These are phyloP conservation scores for Scheffersomyces lignosus DNA, from an alignment of 805 yeast species.

Conservation along the genomic window DNA sequence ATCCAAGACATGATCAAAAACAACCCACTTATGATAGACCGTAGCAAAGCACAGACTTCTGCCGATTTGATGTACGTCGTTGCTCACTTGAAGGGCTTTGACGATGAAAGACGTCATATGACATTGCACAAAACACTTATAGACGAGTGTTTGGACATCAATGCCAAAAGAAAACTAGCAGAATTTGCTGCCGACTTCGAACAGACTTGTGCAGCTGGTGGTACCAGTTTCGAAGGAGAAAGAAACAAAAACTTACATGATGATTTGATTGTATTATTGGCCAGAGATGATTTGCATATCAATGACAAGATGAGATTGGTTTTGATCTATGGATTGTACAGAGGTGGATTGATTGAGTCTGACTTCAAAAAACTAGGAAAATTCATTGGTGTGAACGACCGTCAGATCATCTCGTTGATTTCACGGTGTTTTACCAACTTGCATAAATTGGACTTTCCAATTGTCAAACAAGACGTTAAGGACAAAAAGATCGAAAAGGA, in stretches of 20 bases:
- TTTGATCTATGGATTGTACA: slow-evolving; percentile 69
- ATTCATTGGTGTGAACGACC: slow-evolving; percentile 47
- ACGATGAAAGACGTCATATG: slow-evolving; percentile 61
- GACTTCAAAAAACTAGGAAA: slow-evolving; percentile 72
- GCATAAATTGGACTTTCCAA: slow-evolving; percentile 54
- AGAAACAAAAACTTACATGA: slow-evolving; percentile 61
- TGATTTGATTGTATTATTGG: slow-evolving; percentile 56
- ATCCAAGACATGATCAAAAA: slow-evolving; percentile 66
- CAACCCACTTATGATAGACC: slow-evolving; percentile 74
- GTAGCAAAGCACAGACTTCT: slow-evolving; percentile 61
- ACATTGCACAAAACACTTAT: slow-evolving; percentile 60
- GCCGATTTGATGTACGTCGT: slow-evolving; percentile 75
- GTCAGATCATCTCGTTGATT: slow-evolving; percentile 57
- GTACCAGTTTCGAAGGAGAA: slow-evolving; percentile 66
- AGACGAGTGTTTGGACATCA: slow-evolving; percentile 62
- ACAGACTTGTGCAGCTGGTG: slow-evolving; percentile 76
- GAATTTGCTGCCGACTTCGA: slow-evolving; percentile 79
- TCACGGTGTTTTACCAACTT: slow-evolving; percentile 46
- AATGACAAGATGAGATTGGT: slow-evolving; percentile 76
- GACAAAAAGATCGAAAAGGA: slow-evolving; percentile 48
- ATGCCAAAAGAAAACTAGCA: slow-evolving; percentile 58
- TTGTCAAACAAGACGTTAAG: slow-evolving; percentile 43
- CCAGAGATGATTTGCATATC: slow-evolving; percentile 47
- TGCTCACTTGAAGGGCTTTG: slow-evolving; percentile 66
- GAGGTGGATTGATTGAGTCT: slow-evolving; percentile 76